phyloP scores from a whole-genome alignment of 345 rosid genomes.

The Capsella bursapastoris region DNA sequence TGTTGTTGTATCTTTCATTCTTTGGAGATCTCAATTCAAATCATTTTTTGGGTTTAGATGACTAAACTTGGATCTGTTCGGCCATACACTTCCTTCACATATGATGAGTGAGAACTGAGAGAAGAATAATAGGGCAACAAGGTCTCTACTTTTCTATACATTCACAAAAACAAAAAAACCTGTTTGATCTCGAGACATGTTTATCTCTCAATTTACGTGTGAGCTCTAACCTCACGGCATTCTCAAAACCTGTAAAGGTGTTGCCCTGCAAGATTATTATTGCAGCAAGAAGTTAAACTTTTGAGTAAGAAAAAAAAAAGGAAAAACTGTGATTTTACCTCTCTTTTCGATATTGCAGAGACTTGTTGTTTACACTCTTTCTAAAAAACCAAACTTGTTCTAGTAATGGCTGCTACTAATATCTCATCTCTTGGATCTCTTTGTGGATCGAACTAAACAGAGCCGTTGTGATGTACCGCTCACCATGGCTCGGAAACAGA shows the following conservation, averaged over 20 bases:
- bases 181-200: background rate
- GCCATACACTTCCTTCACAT: background rate
- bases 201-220: background rate
- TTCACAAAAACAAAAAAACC: background rate
- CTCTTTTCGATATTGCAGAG: slow-evolving; percentile 4
- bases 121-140: background rate
- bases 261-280: background rate
- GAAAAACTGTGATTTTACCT: background rate
- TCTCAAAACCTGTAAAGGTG: slow-evolving; percentile 23
- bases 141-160: slow-evolving; percentile 7
- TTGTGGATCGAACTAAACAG: slow-evolving; percentile 69
- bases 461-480: slow-evolving; percentile 74
- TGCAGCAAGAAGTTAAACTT: background rate
- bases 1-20: too few species aligned
- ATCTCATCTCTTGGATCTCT: slow-evolving; percentile 68
- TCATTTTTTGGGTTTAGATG: background rate
- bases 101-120: background rate
- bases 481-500: slow-evolving; percentile 90
- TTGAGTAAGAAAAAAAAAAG: background rate
- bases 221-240: background rate
- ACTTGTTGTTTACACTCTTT: slow-evolving; percentile 9
- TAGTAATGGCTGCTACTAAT: slow-evolving; percentile 31
- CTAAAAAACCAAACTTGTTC: slow-evolving; percentile 7
- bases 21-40: background rate
- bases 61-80: background rate